Conservation (phyloP, 495 filamentous ascomycete genomes). For the Talaromyces trachyspermus region DNA sequence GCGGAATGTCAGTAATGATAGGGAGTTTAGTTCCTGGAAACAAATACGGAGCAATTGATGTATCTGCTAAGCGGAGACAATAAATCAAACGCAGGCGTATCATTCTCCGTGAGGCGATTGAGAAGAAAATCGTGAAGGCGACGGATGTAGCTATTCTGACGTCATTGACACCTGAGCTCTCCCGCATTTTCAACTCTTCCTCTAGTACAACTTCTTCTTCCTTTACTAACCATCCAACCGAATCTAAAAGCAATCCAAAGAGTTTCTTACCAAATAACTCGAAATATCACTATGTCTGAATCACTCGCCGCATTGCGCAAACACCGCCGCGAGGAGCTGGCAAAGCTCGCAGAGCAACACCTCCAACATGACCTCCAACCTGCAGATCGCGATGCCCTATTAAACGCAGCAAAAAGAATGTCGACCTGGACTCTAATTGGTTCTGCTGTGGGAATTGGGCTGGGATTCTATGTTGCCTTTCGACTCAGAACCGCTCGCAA, state of each 20-base stretch:
- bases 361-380: slow-evolving; percentile 52
- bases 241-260: neutral
- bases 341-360: slow-evolving; percentile 54
- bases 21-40: slow-evolving; percentile 35
- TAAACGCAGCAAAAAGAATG: slow-evolving; percentile 44
- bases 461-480: slow-evolving; percentile 51
- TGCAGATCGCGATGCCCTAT: slow-evolving; percentile 52
- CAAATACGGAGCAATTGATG: slow-evolving; percentile 8
- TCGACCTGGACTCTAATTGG: slow-evolving; percentile 49
- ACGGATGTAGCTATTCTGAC: no score
- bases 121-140: neutral
- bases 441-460: slow-evolving; percentile 49
- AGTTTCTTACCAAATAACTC: neutral
- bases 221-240: no score
- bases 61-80: neutral
- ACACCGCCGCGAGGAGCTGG: slow-evolving; percentile 44
- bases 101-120: no score
- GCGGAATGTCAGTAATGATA: slow-evolving; percentile 36
- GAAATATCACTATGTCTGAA: slow-evolving; percentile 28
- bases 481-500: slow-evolving; percentile 46
- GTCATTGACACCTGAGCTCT: no score
- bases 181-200: no score
- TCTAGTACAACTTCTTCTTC: no score
- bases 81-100: neutral
- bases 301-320: slow-evolving; percentile 51